These are phyloP conservation scores for Stropharia rugosoannulata DNA, from an alignment of 768 basidiomycete genomes.

Conservation along the genomic window DNA sequence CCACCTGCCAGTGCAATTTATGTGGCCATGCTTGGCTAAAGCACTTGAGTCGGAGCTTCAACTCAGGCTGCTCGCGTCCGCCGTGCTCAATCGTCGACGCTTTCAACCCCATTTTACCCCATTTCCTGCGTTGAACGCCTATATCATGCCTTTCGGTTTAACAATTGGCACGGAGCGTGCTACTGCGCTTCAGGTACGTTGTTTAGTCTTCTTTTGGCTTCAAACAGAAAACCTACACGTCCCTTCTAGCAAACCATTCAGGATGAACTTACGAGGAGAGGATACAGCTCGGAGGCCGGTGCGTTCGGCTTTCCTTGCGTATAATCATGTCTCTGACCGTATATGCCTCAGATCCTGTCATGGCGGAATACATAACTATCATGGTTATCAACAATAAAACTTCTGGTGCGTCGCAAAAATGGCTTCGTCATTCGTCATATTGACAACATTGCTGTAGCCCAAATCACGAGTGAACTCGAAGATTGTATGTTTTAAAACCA, in stretches of 20 bases:
- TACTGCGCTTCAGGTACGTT: slow-evolving; percentile 60
- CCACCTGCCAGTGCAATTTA: too few relatives aligned
- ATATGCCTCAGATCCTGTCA: slow-evolving; percentile 64
- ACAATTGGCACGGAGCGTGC: slow-evolving; percentile 81
- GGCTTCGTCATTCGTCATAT: slow-evolving; percentile 12
- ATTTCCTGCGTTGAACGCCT: slow-evolving; percentile 18
- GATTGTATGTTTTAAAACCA: slow-evolving; percentile 53
- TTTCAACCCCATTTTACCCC: background rate
- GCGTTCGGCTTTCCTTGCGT: slow-evolving; percentile 22
- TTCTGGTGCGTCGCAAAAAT: slow-evolving; percentile 44
- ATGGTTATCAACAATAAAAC: slow-evolving; percentile 95
- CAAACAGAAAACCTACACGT: slow-evolving; percentile 11
- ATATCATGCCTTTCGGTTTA: slow-evolving; percentile 70
- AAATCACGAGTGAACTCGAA: slow-evolving; percentile 86
- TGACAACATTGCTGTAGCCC: slow-evolving; percentile 43
- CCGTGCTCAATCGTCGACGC: too few relatives aligned
- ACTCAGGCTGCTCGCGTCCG: too few relatives aligned
- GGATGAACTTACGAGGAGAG: slow-evolving; percentile 74
- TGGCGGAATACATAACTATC: slow-evolving; percentile 94
- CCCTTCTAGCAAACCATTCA: slow-evolving; percentile 67
- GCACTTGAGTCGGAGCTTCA: too few relatives aligned
- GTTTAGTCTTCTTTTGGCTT: background rate
- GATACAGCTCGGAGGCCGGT: slow-evolving; percentile 79
- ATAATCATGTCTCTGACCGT: slow-evolving; percentile 15
- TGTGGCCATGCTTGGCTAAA: too few relatives aligned